Evolutionary conservation across 257 asterid species (phyloP), one percentile per base, ranked within the genome.

Genomic region (Przewalskia tangutica): DNA sequence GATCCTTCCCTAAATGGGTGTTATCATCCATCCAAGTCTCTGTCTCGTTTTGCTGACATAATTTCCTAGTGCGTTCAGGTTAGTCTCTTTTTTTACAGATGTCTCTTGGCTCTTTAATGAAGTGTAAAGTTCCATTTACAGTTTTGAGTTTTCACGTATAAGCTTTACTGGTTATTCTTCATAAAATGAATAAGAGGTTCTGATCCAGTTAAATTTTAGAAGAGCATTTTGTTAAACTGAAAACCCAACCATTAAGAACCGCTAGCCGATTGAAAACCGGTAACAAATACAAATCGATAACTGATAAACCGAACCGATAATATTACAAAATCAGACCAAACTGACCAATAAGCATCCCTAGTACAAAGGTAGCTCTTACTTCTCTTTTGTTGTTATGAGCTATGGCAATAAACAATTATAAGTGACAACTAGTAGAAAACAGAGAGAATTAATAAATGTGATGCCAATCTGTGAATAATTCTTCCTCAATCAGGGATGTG

Each of bases 21-120:
- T 42, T 95, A n/a, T n/a, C n/a, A 93, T 87, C 90, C 98, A 4
- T 88, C 98, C 0, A 93, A 89, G 78, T 92, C 98, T 11, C 58
- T 95, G 62, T 95, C 97, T 18, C 97, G 97, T 6, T 89, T 95
- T 54, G n/a, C 98, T 40, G 98, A 95, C 83, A 93, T 95, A 83
- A 91, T 95, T 2, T 92, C 95, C 10, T 77, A 90, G 84, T 93
- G 98, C 44, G 88, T 93, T 87, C 98, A 93, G 97, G 98, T 92
- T 7, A 73, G 77, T 59, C 54, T 64, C 51, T 51, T 80, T n/a
- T 36, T 55, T 51, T 56, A 56, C 23, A n/a, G 23, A 18, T 17
- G 17, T 56, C 18, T 56, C 63, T 56, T 56, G 27, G 8, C 63
- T 4, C 20, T 17, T 14, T 54, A 3, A 54, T 13, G n/a, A 12